Evolutionary conservation across 805 yeast genomes (phyloP).

Genomic region (Lipomyces spencermartinsiae): DNA sequence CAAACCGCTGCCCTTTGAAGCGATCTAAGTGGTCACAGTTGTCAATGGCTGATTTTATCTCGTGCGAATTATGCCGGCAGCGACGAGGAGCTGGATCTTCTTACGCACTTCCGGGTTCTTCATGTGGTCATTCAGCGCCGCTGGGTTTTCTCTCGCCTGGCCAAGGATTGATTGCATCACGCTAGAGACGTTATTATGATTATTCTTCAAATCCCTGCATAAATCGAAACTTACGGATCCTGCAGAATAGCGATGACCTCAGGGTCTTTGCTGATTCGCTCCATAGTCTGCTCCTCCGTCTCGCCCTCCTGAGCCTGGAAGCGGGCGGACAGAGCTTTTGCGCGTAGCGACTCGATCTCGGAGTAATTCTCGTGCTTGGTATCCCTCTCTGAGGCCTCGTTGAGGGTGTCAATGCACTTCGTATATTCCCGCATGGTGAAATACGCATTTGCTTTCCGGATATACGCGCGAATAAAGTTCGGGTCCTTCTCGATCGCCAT

Average conservation of each 20-base stretch:
- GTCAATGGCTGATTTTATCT: conserved; percentile 16
- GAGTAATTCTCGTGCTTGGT: conserved; percentile 58
- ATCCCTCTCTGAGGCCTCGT: conserved; percentile 78
- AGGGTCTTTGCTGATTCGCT: conserved; percentile 90
- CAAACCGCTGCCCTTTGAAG: neutral
- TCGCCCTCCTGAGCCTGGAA: conserved; percentile 85
- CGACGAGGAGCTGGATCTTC: conserved; percentile 86
- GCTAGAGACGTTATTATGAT: neutral
- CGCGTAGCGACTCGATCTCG: conserved; percentile 78
- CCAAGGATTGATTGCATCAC: conserved; percentile 93
- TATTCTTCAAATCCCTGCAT: neutral
- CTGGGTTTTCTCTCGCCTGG: conserved; percentile 95
- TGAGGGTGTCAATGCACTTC: conserved; percentile 79
- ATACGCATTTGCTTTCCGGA: conserved; percentile 95
- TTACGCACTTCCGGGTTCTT: conserved; percentile 89
- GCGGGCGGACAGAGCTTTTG: conserved; percentile 71
- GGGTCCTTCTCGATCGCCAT: conserved; percentile 89
- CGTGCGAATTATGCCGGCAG: conserved; percentile 93
- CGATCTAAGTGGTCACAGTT: neutral
- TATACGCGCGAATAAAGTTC: conserved; percentile 87
- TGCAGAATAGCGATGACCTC: conserved; percentile 86
- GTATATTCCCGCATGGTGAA: conserved; percentile 88
- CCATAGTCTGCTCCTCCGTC: conserved; percentile 92
- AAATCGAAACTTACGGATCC: conserved; percentile 61
- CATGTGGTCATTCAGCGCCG: conserved; percentile 97